A percentile compares a stretch with the other conserved stretches of the same genome.
These are phyloP conservation scores for Mucor piriformis DNA, from an alignment of 371 early-diverging fungal species.

Conservation along the genomic window DNA sequence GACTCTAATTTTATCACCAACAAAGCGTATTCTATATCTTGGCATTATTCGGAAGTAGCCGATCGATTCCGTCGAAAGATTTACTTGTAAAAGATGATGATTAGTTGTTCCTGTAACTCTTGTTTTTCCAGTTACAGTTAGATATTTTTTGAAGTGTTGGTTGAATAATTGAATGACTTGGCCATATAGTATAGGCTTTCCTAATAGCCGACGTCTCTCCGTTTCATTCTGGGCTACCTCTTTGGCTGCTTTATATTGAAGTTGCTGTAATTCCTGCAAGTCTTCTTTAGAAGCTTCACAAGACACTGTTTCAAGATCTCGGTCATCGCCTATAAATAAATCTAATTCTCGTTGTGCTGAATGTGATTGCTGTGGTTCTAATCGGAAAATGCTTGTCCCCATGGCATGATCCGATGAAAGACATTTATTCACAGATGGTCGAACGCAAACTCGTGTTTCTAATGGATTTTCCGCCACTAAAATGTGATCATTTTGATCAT, in stretches of 20 bases:
- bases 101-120: constrained; percentile 7
- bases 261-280: constrained; percentile 24
- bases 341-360: constrained; percentile 32
- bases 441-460: constrained; percentile 38
- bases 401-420: constrained; percentile 30
- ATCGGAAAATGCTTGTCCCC: constrained; percentile 32
- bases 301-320: constrained; percentile 22
- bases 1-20: constrained; percentile 57
- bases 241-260: constrained; percentile 33
- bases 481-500: constrained; percentile 34
- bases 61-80: constrained; percentile 40
- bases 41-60: constrained; percentile 61
- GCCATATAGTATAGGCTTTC: constrained; percentile 58
- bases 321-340: constrained; percentile 27
- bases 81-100: constrained; percentile 38
- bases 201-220: constrained; percentile 40
- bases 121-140: constrained; percentile 53
- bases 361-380: constrained; percentile 44
- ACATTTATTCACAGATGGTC: constrained; percentile 13
- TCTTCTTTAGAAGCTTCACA: constrained; percentile 33
- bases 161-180: constrained; percentile 55
- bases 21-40: constrained; percentile 56
- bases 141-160: constrained; percentile 46
- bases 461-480: constrained; percentile 40
- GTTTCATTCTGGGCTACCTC: constrained; percentile 45